Percentiles rank a stretch among this genome's conserved stretches.
phyloP scores from a whole-genome alignment of 2,329 filamentous ascomycete genomes.

The Albifimbria verrucaria region DNA sequence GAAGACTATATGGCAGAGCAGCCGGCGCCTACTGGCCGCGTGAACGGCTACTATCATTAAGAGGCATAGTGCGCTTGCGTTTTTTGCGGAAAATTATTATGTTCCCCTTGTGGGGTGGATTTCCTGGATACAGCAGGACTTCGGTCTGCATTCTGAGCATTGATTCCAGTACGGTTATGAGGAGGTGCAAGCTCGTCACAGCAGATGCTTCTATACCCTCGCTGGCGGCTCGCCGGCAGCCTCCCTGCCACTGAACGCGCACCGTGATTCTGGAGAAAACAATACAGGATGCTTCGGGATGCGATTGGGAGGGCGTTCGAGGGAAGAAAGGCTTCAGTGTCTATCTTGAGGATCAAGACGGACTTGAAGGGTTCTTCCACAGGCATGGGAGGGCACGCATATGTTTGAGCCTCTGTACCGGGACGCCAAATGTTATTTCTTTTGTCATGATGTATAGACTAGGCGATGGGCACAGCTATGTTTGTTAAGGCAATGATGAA shows the following conservation, averaged over 20 bases:
- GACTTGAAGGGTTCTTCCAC: not conserved
- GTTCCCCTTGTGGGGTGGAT: not conserved
- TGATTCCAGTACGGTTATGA: not conserved
- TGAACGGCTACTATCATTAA: constrained; percentile 36
- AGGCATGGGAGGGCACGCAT: too few relatives aligned
- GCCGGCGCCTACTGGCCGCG: constrained; percentile 21
- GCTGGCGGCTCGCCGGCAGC: not conserved
- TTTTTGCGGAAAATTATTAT: not conserved
- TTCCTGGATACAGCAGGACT: not conserved
- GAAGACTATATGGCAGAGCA: constrained; percentile 34
- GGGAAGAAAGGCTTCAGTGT: too few relatives aligned
- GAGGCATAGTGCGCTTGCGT: constrained; percentile 8
- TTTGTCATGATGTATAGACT: not conserved
- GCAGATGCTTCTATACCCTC: not conserved
- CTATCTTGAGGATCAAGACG: too few relatives aligned
- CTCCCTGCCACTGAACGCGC: too few relatives aligned
- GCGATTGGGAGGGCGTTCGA: too few relatives aligned
- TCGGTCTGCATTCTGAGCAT: not conserved
- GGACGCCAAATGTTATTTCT: not conserved
- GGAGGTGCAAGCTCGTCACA: not conserved
- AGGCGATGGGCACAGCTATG: not conserved
- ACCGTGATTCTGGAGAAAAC: too few relatives aligned
- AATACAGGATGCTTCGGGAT: too few relatives aligned
- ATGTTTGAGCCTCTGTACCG: not conserved
- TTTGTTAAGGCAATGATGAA: not conserved